A percentile compares a stretch with the other conserved stretches of the same genome.
phyloP scores from a whole-genome alignment of 2,329 filamentous ascomycete genomes.

The Penicillium janthinellum region DNA sequence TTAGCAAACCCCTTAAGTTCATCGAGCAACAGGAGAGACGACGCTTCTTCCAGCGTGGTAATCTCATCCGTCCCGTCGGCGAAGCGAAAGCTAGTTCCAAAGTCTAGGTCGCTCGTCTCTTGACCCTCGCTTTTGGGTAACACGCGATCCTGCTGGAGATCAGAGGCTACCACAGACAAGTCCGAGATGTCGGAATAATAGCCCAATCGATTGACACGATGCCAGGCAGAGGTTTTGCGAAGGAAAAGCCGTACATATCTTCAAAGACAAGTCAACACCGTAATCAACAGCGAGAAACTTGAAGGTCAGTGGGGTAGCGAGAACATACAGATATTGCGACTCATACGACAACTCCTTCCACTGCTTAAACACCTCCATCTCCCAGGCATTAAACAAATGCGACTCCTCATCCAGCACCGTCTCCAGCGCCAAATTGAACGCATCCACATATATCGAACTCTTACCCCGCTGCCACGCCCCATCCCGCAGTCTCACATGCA shows the following conservation, averaged over 20 bases:
- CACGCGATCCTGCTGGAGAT: conserved; percentile 60
- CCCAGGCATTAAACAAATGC: conserved; percentile 80
- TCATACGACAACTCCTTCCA: conserved; percentile 80
- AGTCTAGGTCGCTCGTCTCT: conserved; percentile 37
- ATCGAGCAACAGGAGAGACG: conserved; percentile 77
- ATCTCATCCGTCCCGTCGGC: conserved; percentile 79
- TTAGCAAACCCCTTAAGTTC: conserved; percentile 84
- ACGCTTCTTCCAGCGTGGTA: conserved; percentile 77
- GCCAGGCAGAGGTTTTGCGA: conserved; percentile 88
- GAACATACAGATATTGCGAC: conserved; percentile 79
- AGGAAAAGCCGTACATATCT: conserved; percentile 92
- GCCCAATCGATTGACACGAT: conserved; percentile 73
- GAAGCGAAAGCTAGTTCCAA: conserved; percentile 69
- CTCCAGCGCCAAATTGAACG: conserved; percentile 88
- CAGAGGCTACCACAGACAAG: conserved; percentile 64
- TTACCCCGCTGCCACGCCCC: conserved; percentile 71
- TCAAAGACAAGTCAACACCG: background rate
- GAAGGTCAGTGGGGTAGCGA: background rate
- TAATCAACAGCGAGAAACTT: too few relatives aligned
- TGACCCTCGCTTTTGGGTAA: conserved; percentile 54
- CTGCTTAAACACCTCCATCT: conserved; percentile 72
- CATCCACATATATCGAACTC: conserved; percentile 94
- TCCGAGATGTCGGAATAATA: conserved; percentile 85
- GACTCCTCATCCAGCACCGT: conserved; percentile 87
- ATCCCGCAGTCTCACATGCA: conserved; percentile 57